A percentile compares a stretch with the other conserved stretches of the same genome.
Conservation (phyloP, 2,329 filamentous ascomycete genomes). For the Ambrosiella beaveri region DNA sequence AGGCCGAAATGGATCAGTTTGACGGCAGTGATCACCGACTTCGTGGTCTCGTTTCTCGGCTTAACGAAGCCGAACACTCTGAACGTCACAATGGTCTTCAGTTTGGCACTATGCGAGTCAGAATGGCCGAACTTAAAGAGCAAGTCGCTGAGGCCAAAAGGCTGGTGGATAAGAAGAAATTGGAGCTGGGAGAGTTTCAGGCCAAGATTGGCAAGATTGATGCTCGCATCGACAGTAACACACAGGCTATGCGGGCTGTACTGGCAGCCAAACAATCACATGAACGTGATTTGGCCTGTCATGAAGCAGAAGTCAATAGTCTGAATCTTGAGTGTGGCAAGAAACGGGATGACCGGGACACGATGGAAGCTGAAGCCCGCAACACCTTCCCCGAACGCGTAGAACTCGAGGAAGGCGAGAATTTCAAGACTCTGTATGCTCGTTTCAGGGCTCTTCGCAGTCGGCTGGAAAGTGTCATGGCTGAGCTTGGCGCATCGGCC, state of each 20-base stretch:
- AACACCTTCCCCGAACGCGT: slow-evolving; percentile 23
- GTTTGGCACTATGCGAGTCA: slow-evolving; percentile 29
- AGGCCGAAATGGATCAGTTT: slow-evolving; percentile 46
- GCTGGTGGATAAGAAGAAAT: background rate
- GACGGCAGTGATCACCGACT: slow-evolving; percentile 53
- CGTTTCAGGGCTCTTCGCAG: slow-evolving; percentile 37
- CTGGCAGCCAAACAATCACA: background rate
- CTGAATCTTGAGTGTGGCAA: background rate
- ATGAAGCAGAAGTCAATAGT: background rate
- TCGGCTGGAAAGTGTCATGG: slow-evolving; percentile 40
- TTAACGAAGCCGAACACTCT: slow-evolving; percentile 33
- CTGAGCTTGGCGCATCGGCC: slow-evolving; percentile 43
- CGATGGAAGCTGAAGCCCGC: slow-evolving; percentile 15
- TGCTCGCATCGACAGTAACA: background rate
- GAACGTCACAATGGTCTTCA: slow-evolving; percentile 34
- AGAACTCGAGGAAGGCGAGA: slow-evolving; percentile 35
- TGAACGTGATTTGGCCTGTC: background rate
- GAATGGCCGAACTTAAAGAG: slow-evolving; percentile 10
- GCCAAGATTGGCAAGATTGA: background rate
- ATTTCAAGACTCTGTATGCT: slow-evolving; percentile 34
- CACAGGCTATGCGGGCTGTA: background rate
- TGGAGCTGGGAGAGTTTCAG: background rate
- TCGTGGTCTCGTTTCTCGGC: slow-evolving; percentile 36
- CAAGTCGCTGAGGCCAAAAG: slow-evolving; percentile 26
- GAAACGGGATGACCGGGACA: slow-evolving; percentile 21